Evolutionary conservation across 768 basidiomycete species (phyloP).

Genomic region (Hemileccinum rubropunctum): DNA sequence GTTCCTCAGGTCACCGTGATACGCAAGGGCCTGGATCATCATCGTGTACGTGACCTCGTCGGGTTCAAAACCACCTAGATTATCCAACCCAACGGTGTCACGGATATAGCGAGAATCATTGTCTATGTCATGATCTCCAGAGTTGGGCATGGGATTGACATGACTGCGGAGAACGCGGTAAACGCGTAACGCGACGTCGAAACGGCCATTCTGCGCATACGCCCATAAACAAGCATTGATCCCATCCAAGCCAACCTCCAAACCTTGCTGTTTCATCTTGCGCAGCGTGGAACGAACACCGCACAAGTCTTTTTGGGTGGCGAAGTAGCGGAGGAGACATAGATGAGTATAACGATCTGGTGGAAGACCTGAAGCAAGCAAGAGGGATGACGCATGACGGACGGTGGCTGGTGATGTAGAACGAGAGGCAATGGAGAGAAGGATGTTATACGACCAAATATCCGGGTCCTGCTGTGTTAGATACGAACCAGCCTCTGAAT

Average conservation of each 20-base stretch:
- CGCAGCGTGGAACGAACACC: slow-evolving; percentile 55
- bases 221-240: slow-evolving; percentile 73
- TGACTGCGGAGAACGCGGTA: slow-evolving; percentile 65
- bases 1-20: slow-evolving; percentile 61
- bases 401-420: slow-evolving; percentile 44
- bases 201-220: slow-evolving; percentile 48
- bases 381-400: slow-evolving; percentile 49
- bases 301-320: slow-evolving; percentile 42
- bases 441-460: slow-evolving; percentile 65
- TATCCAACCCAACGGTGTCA: slow-evolving; percentile 43
- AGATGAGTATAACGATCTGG: slow-evolving; percentile 66
- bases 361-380: slow-evolving; percentile 50
- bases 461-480: slow-evolving; percentile 44
- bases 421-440: slow-evolving; percentile 61
- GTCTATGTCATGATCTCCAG: slow-evolving; percentile 35
- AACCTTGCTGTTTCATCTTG: slow-evolving; percentile 48
- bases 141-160: slow-evolving; percentile 34
- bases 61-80: slow-evolving; percentile 46
- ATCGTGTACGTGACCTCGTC: slow-evolving; percentile 65
- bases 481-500: slow-evolving; percentile 1
- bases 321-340: slow-evolving; percentile 55
- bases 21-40: slow-evolving; percentile 68
- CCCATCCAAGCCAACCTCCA: slow-evolving; percentile 60
- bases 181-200: slow-evolving; percentile 57
- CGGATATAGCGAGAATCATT: slow-evolving; percentile 38